Evolutionary conservation across 2,329 filamentous ascomycete genomes (phyloP).

Genomic region (Alternaria arbusti): DNA sequence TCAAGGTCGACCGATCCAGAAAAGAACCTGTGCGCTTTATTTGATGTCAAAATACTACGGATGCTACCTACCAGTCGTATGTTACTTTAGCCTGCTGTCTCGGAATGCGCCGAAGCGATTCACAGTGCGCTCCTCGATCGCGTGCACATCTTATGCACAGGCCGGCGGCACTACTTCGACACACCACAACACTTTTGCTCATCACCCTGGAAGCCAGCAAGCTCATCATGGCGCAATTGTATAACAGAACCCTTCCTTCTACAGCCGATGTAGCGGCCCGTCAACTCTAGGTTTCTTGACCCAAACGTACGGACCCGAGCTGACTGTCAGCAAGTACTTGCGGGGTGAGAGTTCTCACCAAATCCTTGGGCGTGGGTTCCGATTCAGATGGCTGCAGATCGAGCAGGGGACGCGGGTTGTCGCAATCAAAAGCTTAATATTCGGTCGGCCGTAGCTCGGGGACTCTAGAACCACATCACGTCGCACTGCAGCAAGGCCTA

Average conservation of each 20-base stretch:
- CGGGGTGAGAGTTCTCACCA: background rate
- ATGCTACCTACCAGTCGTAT: background rate
- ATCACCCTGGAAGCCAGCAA: background rate
- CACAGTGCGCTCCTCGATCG: background rate
- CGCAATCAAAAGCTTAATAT: background rate
- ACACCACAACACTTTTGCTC: background rate
- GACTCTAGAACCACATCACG: background rate
- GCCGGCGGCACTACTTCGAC: background rate
- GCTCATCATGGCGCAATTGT: background rate
- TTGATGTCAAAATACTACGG: background rate
- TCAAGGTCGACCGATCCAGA: slow-evolving; percentile 54
- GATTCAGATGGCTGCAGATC: background rate
- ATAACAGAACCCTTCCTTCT: background rate
- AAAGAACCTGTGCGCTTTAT: slow-evolving; percentile 14
- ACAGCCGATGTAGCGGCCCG: background rate
- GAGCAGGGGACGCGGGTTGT: background rate
- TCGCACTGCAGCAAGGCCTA: background rate
- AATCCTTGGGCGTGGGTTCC: background rate
- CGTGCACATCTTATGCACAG: background rate
- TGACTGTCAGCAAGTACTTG: background rate
- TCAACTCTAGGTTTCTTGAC: background rate
- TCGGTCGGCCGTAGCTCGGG: background rate
- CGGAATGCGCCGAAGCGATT: background rate
- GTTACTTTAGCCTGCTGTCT: background rate
- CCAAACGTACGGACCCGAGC: background rate